Evolutionary conservation across 2,329 filamentous ascomycete species (phyloP), one percentile per base, ranked within the genome.

Genomic region (Dendrostoma leiphaemia): DNA sequence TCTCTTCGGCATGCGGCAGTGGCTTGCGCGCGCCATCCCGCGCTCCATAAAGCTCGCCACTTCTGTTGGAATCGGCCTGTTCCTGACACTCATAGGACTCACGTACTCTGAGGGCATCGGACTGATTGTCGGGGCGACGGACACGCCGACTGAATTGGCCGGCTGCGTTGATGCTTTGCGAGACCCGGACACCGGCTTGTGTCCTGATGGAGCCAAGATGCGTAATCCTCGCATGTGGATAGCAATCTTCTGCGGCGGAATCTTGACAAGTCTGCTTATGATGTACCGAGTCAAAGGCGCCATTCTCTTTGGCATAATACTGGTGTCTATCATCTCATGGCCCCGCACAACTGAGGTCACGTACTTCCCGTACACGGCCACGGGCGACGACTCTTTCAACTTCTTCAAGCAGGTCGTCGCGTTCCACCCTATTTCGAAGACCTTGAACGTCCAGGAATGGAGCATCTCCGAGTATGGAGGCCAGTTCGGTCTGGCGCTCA

Each of bases 321-420:
- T 95, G 24, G 90, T 95, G 53, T 91, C 87, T 59, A 87, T 95
- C 70, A 91, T 94, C 69, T 95, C 90, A 8, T 96, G 91, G 91
- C 91, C 91, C 0, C 83, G 91, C 23, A 74, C 76, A 17, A 93
- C 90, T 0, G 68, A 80, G 0, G 85, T 95, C 53, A 93, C 90
- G 6, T 91, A 88, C 69, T 95, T 96, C 72, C 90, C 91, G 0
- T 78, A 92, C 64, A 89, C 83, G 0, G 61, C 77, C 0, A 69
- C 86, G 2, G 91, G 91, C 37, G 77, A 92, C 67, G 79, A 79
- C 63, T 75, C 75, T 37, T 96, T 95, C 69, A 78, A 92, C 63
- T 96, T 95, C 72, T 96, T 96, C 81, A 91, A 89, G 69, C 81
- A 91, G 67, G 89, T 96, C 2, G 90, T 93, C 38, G 85, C 86